Percentiles rank a stretch among this genome's conserved stretches.
phyloP scores from a whole-genome alignment of 208 protist species.

The Wallacemonas rigidus region DNA sequence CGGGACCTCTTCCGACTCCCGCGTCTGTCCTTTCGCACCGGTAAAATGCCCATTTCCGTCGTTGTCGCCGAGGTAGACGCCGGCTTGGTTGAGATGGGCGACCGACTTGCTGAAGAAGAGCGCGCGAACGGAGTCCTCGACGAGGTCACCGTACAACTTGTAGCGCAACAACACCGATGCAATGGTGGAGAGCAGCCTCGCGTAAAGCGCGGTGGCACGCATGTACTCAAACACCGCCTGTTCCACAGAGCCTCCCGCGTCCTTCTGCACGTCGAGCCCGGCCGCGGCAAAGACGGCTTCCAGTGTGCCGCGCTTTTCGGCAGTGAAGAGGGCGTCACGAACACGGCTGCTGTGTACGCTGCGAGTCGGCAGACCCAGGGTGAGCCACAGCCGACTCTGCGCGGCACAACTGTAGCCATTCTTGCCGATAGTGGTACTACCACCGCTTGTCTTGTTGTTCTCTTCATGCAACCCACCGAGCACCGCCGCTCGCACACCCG shows the following conservation, averaged over 20 bases:
- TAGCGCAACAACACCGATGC: slow-evolving; percentile 39
- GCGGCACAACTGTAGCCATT: too few species aligned
- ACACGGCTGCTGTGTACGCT: slow-evolving; percentile 35
- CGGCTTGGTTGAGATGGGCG: not conserved
- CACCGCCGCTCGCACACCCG: not conserved
- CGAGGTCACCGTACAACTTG: slow-evolving; percentile 39
- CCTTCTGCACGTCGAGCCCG: not conserved
- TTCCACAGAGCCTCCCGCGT: slow-evolving; percentile 31
- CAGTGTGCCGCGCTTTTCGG: not conserved
- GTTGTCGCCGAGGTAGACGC: not conserved
- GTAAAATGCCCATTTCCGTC: too few species aligned
- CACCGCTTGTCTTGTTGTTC: too few species aligned
- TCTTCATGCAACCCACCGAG: not conserved
- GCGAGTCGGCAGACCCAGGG: slow-evolving; percentile 32
- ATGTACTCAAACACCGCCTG: slow-evolving; percentile 60
- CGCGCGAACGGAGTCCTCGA: slow-evolving; percentile 6
- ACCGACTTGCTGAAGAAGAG: not conserved
- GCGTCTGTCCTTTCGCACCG: too few species aligned
- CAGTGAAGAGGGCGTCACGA: slow-evolving; percentile 36
- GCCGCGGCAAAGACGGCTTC: not conserved
- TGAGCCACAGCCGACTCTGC: slow-evolving; percentile 8
- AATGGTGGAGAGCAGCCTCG: slow-evolving; percentile 58
- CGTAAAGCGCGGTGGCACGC: slow-evolving; percentile 51
- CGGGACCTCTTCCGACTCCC: too few species aligned
- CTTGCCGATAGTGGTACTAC: too few species aligned